Conservation (phyloP, 2,329 filamentous ascomycete species). For the Didymosphaeria variabile region DNA sequence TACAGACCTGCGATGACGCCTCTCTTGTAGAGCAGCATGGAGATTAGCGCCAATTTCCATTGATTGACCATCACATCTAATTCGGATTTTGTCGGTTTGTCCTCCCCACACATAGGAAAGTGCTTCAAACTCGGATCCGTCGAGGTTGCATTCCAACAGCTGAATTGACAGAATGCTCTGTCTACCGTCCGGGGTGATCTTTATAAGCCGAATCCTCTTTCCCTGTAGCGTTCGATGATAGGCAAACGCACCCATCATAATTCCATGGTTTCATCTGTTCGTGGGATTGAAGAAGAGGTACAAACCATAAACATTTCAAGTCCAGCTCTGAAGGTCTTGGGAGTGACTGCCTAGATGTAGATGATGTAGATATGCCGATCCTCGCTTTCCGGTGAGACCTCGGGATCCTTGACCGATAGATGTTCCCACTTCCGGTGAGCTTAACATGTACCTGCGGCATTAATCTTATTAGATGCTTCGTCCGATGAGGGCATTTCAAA, state of each 20-base stretch:
- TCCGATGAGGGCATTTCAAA: too few relatives aligned
- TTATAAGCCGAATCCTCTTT: conserved; percentile 4
- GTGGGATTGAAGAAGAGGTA: too few relatives aligned
- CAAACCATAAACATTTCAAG: too few relatives aligned
- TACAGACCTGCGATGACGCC: conserved; percentile 7
- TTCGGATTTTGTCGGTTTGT: conserved; percentile 3
- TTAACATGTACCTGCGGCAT: too few relatives aligned
- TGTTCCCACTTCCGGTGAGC: too few relatives aligned
- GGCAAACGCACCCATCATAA: background rate
- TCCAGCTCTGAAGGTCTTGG: too few relatives aligned
- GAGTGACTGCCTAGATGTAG: too few relatives aligned
- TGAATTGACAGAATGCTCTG: conserved; percentile 2
- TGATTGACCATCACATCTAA: conserved; percentile 18
- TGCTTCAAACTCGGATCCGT: conserved; percentile 17
- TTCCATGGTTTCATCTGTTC: too few relatives aligned
- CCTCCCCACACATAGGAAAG: conserved; percentile 23
- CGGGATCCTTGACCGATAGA: too few relatives aligned
- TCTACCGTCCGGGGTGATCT: background rate
- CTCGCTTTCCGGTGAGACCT: too few relatives aligned
- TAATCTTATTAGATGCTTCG: too few relatives aligned
- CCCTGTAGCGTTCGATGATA: conserved; percentile 6
- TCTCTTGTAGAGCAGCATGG: conserved; percentile 16
- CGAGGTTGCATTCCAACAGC: conserved; percentile 10
- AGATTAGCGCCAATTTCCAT: conserved; percentile 17
- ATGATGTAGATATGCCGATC: too few relatives aligned